Conservation (phyloP, 2,329 filamentous ascomycete genomes). For the Trichothecium sympodiale region DNA sequence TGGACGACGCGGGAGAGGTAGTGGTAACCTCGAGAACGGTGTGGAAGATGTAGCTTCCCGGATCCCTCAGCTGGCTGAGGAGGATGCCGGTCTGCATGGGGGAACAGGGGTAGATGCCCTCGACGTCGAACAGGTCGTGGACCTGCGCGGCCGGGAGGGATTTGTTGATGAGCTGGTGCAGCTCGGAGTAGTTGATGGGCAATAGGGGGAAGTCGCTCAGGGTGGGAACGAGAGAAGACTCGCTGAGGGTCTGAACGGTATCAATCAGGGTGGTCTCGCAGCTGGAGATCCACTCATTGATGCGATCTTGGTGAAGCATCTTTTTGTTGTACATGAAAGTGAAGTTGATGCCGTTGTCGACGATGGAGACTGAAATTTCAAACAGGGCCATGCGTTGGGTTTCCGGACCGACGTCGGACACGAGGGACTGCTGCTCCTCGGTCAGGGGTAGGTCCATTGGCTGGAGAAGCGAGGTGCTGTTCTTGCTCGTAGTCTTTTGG, state of each 20-base stretch:
- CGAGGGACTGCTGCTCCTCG: neutral
- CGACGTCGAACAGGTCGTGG: constrained; percentile 10
- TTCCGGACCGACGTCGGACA: constrained; percentile 3
- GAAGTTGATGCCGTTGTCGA: constrained; percentile 4
- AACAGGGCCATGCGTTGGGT: constrained; percentile 8
- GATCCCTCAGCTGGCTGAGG: constrained; percentile 17
- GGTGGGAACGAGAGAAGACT: constrained; percentile 11
- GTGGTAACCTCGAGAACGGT: constrained; percentile 7
- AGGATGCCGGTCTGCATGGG: constrained; percentile 25
- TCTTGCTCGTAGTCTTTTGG: constrained; percentile 1
- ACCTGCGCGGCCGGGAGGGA: constrained; percentile 10
- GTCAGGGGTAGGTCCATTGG: constrained; percentile 3
- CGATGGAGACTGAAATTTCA: constrained; percentile 11
- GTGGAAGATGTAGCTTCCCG: constrained; percentile 10
- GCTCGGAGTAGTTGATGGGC: constrained; percentile 15
- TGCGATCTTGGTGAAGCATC: constrained; percentile 2
- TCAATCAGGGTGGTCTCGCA: constrained; percentile 5
- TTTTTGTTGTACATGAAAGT: constrained; percentile 1
- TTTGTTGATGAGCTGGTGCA: constrained; percentile 12
- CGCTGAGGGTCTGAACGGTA: constrained; percentile 6
- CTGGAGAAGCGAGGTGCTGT: constrained; percentile 1
- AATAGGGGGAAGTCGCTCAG: constrained; percentile 22
- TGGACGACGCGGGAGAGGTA: neutral
- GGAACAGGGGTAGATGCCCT: constrained; percentile 26
- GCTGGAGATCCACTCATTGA: constrained; percentile 1